Percentiles rank a stretch among this genome's conserved stretches.
phyloP scores from a whole-genome alignment of 371 early-diverging fungal genomes.

The Mortierella sp. region DNA sequence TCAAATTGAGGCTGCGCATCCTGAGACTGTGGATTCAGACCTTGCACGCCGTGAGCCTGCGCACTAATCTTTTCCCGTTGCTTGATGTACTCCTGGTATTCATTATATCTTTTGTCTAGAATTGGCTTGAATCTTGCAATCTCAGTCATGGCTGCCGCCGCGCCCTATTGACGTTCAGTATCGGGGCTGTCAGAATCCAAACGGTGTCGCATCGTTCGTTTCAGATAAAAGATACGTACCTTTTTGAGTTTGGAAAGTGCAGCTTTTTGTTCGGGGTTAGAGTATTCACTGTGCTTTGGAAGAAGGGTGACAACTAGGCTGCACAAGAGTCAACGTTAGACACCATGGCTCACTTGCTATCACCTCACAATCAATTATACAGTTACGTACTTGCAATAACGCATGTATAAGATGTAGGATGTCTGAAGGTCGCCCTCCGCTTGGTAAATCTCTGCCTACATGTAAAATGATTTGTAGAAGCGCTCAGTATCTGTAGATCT shows the following conservation, averaged over 20 bases:
- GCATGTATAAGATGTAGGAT: slow-evolving; percentile 68
- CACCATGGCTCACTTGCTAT: neutral
- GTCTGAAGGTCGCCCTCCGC: slow-evolving; percentile 66
- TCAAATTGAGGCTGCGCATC: slow-evolving; percentile 30
- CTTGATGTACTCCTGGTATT: slow-evolving; percentile 32
- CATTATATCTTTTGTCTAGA: slow-evolving; percentile 30
- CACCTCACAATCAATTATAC: neutral
- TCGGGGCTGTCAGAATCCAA: neutral
- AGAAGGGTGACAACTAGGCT: slow-evolving; percentile 70
- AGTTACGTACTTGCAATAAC: slow-evolving; percentile 66
- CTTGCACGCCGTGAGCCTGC: slow-evolving; percentile 1
- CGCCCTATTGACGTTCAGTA: slow-evolving; percentile 23
- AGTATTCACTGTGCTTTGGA: slow-evolving; percentile 66
- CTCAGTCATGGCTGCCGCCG: slow-evolving; percentile 29
- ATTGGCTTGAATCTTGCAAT: slow-evolving; percentile 31
- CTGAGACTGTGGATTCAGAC: neutral
- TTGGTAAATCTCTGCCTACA: slow-evolving; percentile 59
- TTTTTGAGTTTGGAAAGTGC: slow-evolving; percentile 48
- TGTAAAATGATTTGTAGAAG: neutral
- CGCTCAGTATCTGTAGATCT: neutral
- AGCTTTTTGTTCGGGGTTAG: slow-evolving; percentile 58
- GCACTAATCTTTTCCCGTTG: slow-evolving; percentile 23
- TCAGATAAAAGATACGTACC: slow-evolving; percentile 26
- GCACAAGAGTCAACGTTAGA: neutral
- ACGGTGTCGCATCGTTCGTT: neutral